phyloP scores from a whole-genome alignment of 345 rosid genomes.

The Anastatica hierochuntica region DNA sequence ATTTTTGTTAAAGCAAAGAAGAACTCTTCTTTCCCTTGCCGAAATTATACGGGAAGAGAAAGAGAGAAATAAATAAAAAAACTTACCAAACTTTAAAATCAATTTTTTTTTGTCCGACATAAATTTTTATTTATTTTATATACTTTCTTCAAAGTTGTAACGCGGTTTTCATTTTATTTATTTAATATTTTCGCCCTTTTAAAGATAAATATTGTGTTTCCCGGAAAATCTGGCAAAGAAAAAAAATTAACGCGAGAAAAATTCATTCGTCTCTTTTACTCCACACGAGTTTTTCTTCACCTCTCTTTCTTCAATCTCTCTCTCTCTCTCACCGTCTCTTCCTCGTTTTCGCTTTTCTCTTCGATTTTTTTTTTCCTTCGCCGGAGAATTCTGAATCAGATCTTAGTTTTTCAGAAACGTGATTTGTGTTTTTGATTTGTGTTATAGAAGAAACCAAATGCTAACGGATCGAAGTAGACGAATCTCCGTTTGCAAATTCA shows the following conservation, averaged over 20 bases:
- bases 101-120: too few relatives aligned
- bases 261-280: neutral
- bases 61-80: too few relatives aligned
- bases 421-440: too few relatives aligned
- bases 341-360: neutral
- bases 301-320: constrained; percentile 1
- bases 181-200: too few relatives aligned
- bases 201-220: too few relatives aligned
- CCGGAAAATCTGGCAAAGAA: constrained; percentile 19
- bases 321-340: neutral
- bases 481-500: constrained; percentile 4
- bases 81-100: too few relatives aligned
- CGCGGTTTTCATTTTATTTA: too few relatives aligned
- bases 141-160: too few relatives aligned
- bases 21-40: too few relatives aligned
- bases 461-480: constrained; percentile 38
- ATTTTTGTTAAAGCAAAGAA: too few relatives aligned
- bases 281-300: constrained; percentile 17
- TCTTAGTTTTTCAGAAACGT: neutral
- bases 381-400: constrained; percentile 6
- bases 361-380: neutral
- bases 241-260: neutral
- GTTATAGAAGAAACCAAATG: neutral
- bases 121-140: too few relatives aligned
- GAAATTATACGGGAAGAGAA: too few relatives aligned